phyloP scores from a whole-genome alignment of 257 asterid genomes.

The Asclepias syriaca region DNA sequence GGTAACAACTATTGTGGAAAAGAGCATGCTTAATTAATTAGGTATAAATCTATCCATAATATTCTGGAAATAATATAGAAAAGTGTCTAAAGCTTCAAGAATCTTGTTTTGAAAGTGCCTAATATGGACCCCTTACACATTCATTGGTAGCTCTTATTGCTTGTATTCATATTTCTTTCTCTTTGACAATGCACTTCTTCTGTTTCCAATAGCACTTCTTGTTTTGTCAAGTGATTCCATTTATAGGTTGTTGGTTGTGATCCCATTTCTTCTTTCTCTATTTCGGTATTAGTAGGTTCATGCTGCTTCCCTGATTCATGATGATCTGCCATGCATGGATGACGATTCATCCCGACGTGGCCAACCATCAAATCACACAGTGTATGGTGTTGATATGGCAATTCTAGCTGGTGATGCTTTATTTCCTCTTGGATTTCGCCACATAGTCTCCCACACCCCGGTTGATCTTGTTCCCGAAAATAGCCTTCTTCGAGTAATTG shows the following conservation, averaged over 20 bases:
- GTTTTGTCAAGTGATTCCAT: constrained; percentile 4
- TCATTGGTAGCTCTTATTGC: too few species aligned
- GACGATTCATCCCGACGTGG: constrained; percentile 94
- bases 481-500: constrained; percentile 57
- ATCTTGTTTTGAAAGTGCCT: too few species aligned
- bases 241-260: background rate
- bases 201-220: background rate
- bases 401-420: constrained; percentile 92
- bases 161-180: background rate
- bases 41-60: too few species aligned
- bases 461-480: constrained; percentile 65
- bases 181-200: background rate
- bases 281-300: constrained; percentile 54
- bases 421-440: constrained; percentile 92
- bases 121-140: too few species aligned
- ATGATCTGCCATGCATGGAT: constrained; percentile 97
- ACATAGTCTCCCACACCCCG: constrained; percentile 84
- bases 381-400: constrained; percentile 90
- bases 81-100: too few species aligned
- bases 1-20: too few species aligned
- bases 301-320: constrained; percentile 90
- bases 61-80: too few species aligned
- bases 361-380: constrained; percentile 79
- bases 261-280: background rate
- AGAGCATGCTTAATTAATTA: too few species aligned